Base-by-base conservation (phyloP, 352 stramenopile species). In the Phytophthora lateralis region DNA sequence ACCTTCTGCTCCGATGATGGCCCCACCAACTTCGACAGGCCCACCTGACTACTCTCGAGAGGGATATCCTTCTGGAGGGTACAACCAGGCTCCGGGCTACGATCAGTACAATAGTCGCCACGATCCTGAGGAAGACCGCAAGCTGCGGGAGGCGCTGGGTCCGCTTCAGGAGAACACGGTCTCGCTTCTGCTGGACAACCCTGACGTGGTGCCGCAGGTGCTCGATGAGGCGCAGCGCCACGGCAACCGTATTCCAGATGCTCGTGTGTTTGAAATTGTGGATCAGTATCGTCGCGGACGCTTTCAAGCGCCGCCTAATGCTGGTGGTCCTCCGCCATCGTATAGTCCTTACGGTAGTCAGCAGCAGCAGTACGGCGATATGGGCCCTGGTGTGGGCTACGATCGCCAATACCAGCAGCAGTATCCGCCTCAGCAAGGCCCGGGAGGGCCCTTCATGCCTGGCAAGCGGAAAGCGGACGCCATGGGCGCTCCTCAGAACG, bases 141-240 rank as follows among this genome's bases (percentile, higher is more conserved):
- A 84, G 35, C 53, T 95, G 27, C 73, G 79, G 12, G 79, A 88
- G 2, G 82, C 77, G 5, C 60, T 95, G 38, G 84, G 84, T 44
- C 82, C 84, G 34, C 61, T 95, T 44, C 71, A 91, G 43, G 77
- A 85, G 48, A 83, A 69, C 55, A 93, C 86, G n/a, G 78, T 95
- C 27, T 63, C 81, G 17, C 55, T 90, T 57, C 61, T 95, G 18
- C 64, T 91, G 41, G 78, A 90, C 46, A 88, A 90, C 61, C 81
- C 89, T 10, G 77, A 90, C 30, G 82, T 88, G 38, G 61, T 95
- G 41, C 77, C 80, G 6, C 81, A 91, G 59, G 83, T 93, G 14
- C 88, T 89, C 35, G 82, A 91, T 18, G 86, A 95, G 63, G 86
- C 80, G n/a, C 79, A 89, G 59, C 86, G 77, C 53, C 80, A 90